phyloP scores from a whole-genome alignment of 2,329 filamentous ascomycete species.

The Fusarium sp. region DNA sequence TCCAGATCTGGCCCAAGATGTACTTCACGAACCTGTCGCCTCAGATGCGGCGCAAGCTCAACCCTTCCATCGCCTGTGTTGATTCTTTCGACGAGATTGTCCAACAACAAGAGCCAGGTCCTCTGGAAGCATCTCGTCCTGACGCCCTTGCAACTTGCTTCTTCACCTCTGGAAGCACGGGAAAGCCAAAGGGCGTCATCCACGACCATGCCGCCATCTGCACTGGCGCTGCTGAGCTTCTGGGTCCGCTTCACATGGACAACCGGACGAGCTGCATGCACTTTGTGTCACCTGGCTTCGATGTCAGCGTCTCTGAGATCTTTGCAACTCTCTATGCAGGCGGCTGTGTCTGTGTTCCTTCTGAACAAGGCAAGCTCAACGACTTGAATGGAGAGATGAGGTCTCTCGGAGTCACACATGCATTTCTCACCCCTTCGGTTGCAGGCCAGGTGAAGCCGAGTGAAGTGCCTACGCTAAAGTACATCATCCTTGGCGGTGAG shows the following conservation, averaged over 20 bases:
- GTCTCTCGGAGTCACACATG: slow-evolving; percentile 19
- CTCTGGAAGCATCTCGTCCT: slow-evolving; percentile 3
- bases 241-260: slow-evolving; percentile 16
- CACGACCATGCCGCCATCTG: slow-evolving; percentile 21
- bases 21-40: slow-evolving; percentile 21
- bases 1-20: slow-evolving; percentile 18
- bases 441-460: slow-evolving; percentile 16
- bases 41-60: slow-evolving; percentile 20
- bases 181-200: slow-evolving; percentile 16
- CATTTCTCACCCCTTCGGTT: slow-evolving; percentile 21
- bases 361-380: slow-evolving; percentile 17
- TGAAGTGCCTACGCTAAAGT: slow-evolving; percentile 16
- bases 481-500: slow-evolving; percentile 23
- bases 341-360: slow-evolving; percentile 19
- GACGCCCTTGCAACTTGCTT: slow-evolving; percentile 23
- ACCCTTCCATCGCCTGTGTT: slow-evolving; percentile 13
- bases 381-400: slow-evolving; percentile 18
- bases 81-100: slow-evolving; percentile 14
- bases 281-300: slow-evolving; percentile 19
- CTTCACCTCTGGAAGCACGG: slow-evolving; percentile 17
- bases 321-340: slow-evolving; percentile 11
- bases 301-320: slow-evolving; percentile 19
- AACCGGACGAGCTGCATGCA: slow-evolving; percentile 12
- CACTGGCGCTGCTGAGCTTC: slow-evolving; percentile 13
- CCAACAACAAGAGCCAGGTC: slow-evolving; percentile 3